Percentiles rank a stretch among this genome's conserved stretches.
These are phyloP conservation scores for Vaccinium myrtillus DNA, from an alignment of 148 eudicot genomes.

Conservation along the genomic window DNA sequence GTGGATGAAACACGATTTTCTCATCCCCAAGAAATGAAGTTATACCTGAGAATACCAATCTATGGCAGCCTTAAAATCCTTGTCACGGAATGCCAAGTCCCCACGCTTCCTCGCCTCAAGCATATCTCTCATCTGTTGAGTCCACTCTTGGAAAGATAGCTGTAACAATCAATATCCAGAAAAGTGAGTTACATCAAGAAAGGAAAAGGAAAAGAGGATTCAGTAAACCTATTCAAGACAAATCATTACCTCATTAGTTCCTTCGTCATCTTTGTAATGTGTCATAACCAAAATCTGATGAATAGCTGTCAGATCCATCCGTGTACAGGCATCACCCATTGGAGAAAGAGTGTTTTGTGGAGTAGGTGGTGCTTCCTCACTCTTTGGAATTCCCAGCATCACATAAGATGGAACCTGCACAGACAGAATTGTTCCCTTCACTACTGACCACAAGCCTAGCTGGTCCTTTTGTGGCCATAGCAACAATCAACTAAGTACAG, in stretches of 20 bases:
- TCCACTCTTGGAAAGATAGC: slow-evolving; percentile 98
- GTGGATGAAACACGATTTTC: background rate
- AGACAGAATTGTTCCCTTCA: background rate
- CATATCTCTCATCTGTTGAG: slow-evolving; percentile 94
- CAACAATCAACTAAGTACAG: background rate
- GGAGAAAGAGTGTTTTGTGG: slow-evolving; percentile 81
- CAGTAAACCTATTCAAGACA: background rate
- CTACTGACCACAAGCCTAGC: background rate
- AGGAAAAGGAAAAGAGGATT: background rate
- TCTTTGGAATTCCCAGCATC: slow-evolving; percentile 76
- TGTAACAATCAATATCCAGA: slow-evolving; percentile 22
- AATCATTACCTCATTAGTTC: slow-evolving; percentile 72
- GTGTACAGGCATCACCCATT: slow-evolving; percentile 90
- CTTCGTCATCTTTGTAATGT: slow-evolving; percentile 91
- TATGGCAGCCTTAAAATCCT: slow-evolving; percentile 80
- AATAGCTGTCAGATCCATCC: slow-evolving; percentile 88
- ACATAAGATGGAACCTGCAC: slow-evolving; percentile 74
- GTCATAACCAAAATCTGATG: slow-evolving; percentile 76
- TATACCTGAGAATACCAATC: slow-evolving; percentile 93
- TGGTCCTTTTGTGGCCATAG: background rate
- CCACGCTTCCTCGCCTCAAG: slow-evolving; percentile 91
- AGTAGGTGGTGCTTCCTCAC: slow-evolving; percentile 72
- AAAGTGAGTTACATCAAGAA: slow-evolving; percentile 16
- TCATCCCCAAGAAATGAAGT: background rate
- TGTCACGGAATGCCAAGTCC: slow-evolving; percentile 88